phyloP scores from a whole-genome alignment of 305 asterid species.

The Fraxinus dipetala region DNA sequence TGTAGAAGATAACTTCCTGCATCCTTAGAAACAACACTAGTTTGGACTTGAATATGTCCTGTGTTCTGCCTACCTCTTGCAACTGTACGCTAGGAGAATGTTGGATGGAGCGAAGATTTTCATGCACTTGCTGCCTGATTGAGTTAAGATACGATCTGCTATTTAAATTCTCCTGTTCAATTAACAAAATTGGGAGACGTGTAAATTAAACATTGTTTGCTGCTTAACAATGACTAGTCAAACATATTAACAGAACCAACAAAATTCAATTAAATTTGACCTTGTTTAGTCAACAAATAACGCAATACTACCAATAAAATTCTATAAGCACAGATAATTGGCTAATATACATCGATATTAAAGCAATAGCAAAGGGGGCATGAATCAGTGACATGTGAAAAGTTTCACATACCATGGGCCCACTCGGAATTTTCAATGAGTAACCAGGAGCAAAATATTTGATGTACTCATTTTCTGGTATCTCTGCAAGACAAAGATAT shows the following conservation, averaged over 20 bases:
- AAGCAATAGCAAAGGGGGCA: slow-evolving; percentile 19
- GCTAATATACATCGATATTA: slow-evolving; percentile 8
- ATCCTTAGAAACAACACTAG: slow-evolving; percentile 1
- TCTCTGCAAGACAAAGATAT: slow-evolving; percentile 53
- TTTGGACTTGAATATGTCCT: slow-evolving; percentile 10
- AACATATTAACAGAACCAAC: not conserved
- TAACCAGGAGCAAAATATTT: slow-evolving; percentile 84
- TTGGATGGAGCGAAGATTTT: slow-evolving; percentile 84
- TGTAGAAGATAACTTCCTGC: slow-evolving; percentile 2
- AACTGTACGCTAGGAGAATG: slow-evolving; percentile 97
- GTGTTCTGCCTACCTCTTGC: slow-evolving; percentile 70
- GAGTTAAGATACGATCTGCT: slow-evolving; percentile 86
- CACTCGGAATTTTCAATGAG: slow-evolving; percentile 71
- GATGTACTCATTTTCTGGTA: slow-evolving; percentile 89
- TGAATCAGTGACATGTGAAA: slow-evolving; percentile 9
- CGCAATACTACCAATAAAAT: not conserved
- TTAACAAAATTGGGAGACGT: slow-evolving; percentile 22
- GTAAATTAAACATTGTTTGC: slow-evolving; percentile 4
- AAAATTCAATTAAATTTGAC: not conserved
- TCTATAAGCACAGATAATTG: slow-evolving; percentile 14
- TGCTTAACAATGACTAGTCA: slow-evolving; percentile 2
- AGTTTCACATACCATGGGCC: slow-evolving; percentile 61
- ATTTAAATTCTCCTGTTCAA: slow-evolving; percentile 83
- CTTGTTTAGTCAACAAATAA: slow-evolving; percentile 18
- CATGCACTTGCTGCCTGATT: slow-evolving; percentile 80